Conservation (phyloP, 106 monocot species). For the Dactylorhiza incarnata region DNA sequence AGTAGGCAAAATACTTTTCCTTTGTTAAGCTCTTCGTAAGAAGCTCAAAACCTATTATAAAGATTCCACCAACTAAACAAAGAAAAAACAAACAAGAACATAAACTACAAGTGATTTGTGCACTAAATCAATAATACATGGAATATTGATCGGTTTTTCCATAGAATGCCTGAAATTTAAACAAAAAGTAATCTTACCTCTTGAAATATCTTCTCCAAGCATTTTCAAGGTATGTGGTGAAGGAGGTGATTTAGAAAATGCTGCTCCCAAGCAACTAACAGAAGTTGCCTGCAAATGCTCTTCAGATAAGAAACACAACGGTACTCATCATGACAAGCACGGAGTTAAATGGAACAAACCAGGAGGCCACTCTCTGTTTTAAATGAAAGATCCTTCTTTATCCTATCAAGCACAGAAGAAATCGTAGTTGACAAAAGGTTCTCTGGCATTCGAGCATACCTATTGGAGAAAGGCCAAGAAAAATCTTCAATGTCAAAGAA, state of each 20-base stretch:
- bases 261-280: conserved; percentile 63
- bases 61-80: background rate
- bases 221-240: conserved; percentile 39
- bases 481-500: background rate
- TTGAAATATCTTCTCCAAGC: conserved; percentile 38
- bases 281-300: conserved; percentile 43
- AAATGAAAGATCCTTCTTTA: conserved; percentile 18
- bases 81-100: background rate
- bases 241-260: conserved; percentile 66
- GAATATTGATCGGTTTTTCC: background rate
- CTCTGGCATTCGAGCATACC: conserved; percentile 72
- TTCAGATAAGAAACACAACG: conserved; percentile 11
- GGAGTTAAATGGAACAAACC: conserved; percentile 33
- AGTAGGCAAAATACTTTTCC: background rate
- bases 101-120: background rate
- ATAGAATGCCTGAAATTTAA: background rate
- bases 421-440: conserved; percentile 47
- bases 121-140: background rate
- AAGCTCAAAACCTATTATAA: background rate
- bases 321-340: background rate
- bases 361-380: conserved; percentile 38
- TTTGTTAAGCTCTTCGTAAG: background rate
- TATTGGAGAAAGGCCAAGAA: conserved; percentile 19
- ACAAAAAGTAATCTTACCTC: conserved; percentile 33
- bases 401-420: conserved; percentile 22